These are phyloP conservation scores for Pseudonectria buxi DNA, from an alignment of 2,329 filamentous ascomycete genomes.

Conservation along the genomic window DNA sequence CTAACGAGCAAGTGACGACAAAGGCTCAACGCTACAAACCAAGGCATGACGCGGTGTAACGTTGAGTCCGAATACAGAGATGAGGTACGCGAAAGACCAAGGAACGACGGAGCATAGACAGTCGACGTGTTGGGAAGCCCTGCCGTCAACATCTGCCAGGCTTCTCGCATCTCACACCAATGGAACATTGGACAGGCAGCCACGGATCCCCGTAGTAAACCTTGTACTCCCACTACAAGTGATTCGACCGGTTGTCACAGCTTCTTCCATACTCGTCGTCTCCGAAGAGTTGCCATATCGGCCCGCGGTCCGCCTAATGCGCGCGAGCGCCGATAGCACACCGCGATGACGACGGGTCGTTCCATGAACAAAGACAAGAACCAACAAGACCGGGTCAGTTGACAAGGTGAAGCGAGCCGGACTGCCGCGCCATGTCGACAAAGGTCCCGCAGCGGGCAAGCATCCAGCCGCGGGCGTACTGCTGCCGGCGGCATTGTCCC, in stretches of 20 bases:
- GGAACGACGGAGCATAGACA: too few species aligned
- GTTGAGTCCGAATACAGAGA: too few species aligned
- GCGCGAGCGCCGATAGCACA: constrained; percentile 14
- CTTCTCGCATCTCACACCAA: too few species aligned
- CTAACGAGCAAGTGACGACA: too few species aligned
- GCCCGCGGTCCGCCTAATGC: constrained; percentile 16
- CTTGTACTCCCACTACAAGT: background rate
- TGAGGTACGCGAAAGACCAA: too few species aligned
- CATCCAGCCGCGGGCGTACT: constrained; percentile 11
- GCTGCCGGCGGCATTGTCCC: constrained; percentile 9
- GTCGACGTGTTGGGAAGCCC: too few species aligned
- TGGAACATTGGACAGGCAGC: too few species aligned
- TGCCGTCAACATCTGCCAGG: too few species aligned
- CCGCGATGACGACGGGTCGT: constrained; percentile 9
- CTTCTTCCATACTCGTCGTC: constrained; percentile 4
- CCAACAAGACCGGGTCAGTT: background rate
- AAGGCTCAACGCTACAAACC: too few species aligned
- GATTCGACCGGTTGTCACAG: constrained; percentile 5
- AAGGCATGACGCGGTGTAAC: too few species aligned
- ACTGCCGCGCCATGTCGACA: constrained; percentile 15
- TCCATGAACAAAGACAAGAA: constrained; percentile 12
- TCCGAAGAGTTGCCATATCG: constrained; percentile 10
- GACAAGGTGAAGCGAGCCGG: background rate
- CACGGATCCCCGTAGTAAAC: too few species aligned
- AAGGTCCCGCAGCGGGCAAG: constrained; percentile 4